A percentile compares a stretch with the other conserved stretches of the same genome.
These are phyloP conservation scores for Chlorella sp. DNA, from an alignment of 139 green algal species.

Conservation along the genomic window DNA sequence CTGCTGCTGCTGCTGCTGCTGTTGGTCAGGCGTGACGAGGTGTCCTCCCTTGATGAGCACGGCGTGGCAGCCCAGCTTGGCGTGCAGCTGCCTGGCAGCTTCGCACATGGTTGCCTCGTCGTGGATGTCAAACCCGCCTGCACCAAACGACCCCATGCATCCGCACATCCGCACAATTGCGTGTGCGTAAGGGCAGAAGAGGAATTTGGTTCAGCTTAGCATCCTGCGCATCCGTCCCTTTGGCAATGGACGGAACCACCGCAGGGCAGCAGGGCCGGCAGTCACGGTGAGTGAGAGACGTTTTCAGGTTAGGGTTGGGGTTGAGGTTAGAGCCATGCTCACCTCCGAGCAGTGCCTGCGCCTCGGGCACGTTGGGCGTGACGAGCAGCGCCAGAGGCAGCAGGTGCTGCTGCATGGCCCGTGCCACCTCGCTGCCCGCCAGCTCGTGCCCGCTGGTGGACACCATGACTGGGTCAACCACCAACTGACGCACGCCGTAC, in stretches of 20 bases:
- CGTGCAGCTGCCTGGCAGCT: slow-evolving; percentile 58
- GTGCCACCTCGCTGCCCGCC: slow-evolving; percentile 43
- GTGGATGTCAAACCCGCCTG: slow-evolving; percentile 28
- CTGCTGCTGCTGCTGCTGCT: not conserved
- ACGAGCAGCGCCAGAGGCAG: slow-evolving; percentile 77
- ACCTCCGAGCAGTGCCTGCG: slow-evolving; percentile 74
- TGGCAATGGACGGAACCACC: too few species aligned
- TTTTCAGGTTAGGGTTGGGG: too few species aligned
- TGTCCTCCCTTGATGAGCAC: slow-evolving; percentile 94
- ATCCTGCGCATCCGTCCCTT: too few species aligned
- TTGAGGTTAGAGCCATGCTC: too few species aligned
- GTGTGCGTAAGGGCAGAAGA: too few species aligned
- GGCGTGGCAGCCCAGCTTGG: slow-evolving; percentile 35
- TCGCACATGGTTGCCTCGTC: slow-evolving; percentile 52
- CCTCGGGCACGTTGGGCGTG: slow-evolving; percentile 93
- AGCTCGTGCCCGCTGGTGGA: slow-evolving; percentile 80
- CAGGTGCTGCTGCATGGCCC: slow-evolving; percentile 51
- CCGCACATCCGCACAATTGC: too few species aligned
- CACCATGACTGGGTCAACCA: slow-evolving; percentile 93
- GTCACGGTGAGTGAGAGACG: too few species aligned
- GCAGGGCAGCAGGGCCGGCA: too few species aligned
- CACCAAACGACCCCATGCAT: too few species aligned
- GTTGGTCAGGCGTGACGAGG: slow-evolving; percentile 21
- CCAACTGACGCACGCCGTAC: slow-evolving; percentile 40
- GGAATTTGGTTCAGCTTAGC: too few species aligned